Base-by-base conservation (phyloP, 1,284 basidiomycete species). In the Caloboletus firmus region DNA sequence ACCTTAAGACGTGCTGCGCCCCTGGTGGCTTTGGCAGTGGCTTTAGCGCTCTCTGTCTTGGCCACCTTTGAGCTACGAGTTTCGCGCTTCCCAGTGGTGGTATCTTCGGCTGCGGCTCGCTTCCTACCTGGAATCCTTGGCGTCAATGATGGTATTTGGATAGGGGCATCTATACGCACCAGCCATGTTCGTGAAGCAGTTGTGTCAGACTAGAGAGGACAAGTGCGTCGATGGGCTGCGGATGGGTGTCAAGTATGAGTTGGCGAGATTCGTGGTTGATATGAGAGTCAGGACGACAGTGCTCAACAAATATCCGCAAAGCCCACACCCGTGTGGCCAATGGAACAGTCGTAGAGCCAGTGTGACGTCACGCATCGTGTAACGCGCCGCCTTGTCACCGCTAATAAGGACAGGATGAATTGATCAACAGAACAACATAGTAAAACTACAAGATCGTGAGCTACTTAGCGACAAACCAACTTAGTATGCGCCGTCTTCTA, bases 11-110 rank as follows among this genome's bases (percentile, higher is more conserved):
- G 64, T 54, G 75, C 79, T 37, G 73, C 65, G 17, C 75, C 78
- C 59, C 72, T 76, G 60, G 75, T 73, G 1, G 64, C 65, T 48
- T 62, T 72, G 47, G 59, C 59, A 49, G 58, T 15, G 36, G 64
- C 57, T 51, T 62, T 66, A 18, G 55, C 36, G 45, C 63, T 62
- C 42, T 73, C 75, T 15, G 76, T 81, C 64, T 77, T 83, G 40
- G 79, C 73, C 8, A 72, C 72, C 65, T 83, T 82, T 15, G 78
- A 69, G 36, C 76, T 72, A 49, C 80, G 78, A 28, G 79, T 78
- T 59, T 62, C 71, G 39, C 67, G 67, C 54, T 66, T 69, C 47
- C 49, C 70, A 13, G 69, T 62, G 10, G 72, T 59, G 39, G 63
- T 67, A 17, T 76, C 74, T 17, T 76, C 78, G 18, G 75, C 73